Base-by-base conservation (phyloP, 257 asterid genomes). In the Salvia miltiorrhiza region DNA sequence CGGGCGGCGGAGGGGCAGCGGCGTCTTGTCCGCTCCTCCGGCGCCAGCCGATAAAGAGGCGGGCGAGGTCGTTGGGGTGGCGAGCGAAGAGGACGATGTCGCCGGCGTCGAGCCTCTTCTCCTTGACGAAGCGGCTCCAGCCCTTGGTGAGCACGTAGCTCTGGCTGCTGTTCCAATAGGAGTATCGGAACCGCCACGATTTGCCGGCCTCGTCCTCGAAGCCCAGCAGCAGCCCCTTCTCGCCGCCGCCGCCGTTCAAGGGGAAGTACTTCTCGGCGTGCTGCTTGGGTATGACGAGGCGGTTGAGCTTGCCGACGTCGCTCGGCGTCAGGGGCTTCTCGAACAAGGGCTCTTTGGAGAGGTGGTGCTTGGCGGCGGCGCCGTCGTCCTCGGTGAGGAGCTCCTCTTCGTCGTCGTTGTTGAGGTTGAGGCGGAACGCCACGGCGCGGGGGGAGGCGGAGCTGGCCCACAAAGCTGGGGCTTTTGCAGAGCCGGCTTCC, bases 81-180 rank as follows among this genome's bases (percentile, higher is more conserved):
- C 97, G 85, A 14, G 73, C 75, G 54, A 92, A 92, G 77, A 83
- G 35, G 14, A 90, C 98, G 1, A 81, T 48, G 33, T 92, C 98
- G 0, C 98, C 98, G 14, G 98, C 97, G 48, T 83, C 90, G 7
- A 92, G 93, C 47, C 71, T 32, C 47, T 90, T 92, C 47, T 92
- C 98, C 85, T 92, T 92, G 0, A 92, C 98, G 54, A 87, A 90
- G 0, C 97, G 84, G 86, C 98, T 92, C 98, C 98, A 92, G 1
- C 98, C 98, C 73, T 90, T 92, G 0, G 98, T 92, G 70, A 92
- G 60, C 23, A 92, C 98, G 35, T 92, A 92, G 80, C 98, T 92
- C 54, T 92, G 97, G 77, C 98, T 89, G 24, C 96, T 92, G 53
- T 85, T 89, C 98, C 98, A 92, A 35, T 89, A 92, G 11, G 98